Evolutionary conservation across 495 filamentous ascomycete genomes (phyloP), one percentile per base, ranked within the genome.

Genomic region (Penicillium roqueforti): DNA sequence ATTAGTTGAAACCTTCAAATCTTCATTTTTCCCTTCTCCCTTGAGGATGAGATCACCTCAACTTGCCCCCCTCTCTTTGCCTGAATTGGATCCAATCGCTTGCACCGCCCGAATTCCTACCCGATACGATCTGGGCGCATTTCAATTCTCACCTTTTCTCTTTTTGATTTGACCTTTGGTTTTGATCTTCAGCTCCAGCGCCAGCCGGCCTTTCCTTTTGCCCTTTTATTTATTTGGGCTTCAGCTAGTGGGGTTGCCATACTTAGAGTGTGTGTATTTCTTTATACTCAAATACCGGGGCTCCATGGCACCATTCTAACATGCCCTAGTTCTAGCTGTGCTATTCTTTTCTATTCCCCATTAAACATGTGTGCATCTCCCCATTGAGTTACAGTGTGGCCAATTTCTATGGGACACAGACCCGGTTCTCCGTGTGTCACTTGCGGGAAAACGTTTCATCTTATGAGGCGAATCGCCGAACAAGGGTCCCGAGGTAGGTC

Each of bases 371-470:
- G 63, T 59, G 57, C 52, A 52, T 51, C 57, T 51, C 53, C 57
- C n/a, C n/a, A n/a, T 60, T 74, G 67, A 68, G 20, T 61, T 58
- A 58, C 65, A 55, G 42, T 45, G 40, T 43, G 50, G 56, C 57
- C 57, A 59, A 56, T 11, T 66, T 69, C 71, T 57, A 72, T 73
- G 67, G 67, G 60, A 68, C 63, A 66, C 56, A 67, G 53, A 59
- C 62, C 57, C 62, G 62, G 65, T 54, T 67, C 47, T 38, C 47
- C 59, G 59, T 65, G 66, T 63, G 60, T 66, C 43, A 68, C 60
- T 66, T 56, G 57, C 56, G 60, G 60, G 51, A 56, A 60, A 62
- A 59, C 65, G 62, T 65, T 63, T 65, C 59, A 61, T 62, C 58
- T 54, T 52, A 62, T 68, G 62, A 65, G 58, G 64, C 62, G 58